Base-by-base conservation (phyloP, 1,284 basidiomycete species). In the Heterobasidion occidentale region DNA sequence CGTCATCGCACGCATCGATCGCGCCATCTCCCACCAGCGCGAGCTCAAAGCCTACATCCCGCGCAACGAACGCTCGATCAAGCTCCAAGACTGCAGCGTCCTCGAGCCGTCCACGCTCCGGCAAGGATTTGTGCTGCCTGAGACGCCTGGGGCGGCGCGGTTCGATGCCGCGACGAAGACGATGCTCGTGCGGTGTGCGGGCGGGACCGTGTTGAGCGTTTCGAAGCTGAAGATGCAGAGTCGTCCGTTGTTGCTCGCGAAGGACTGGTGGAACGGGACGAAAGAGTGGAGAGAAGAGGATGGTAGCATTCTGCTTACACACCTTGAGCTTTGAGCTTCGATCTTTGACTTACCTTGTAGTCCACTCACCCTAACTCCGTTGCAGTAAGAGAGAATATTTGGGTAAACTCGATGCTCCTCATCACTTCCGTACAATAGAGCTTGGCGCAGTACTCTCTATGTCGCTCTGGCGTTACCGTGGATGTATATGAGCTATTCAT, bases 11-110 rank as follows among this genome's bases (percentile, higher is more conserved):
- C 71, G 80, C 38, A 72, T 82, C 7, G 77, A 87, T 64, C 76
- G 84, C n/a, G 92, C 82, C 0, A 80, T 94, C 46, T 77, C 77
- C 11, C 89, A 93, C n/a, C 59, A 76, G 79, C 74, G 77, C 60
- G 74, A 77, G 7, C 65, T 84, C n/a, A 72, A 70, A 9, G 72
- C 74, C 0, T 71, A 69, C 54, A 67, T 82, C 12, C 69, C 71
- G 12, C 71, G 72, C 17, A 71, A 71, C 3, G 75, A 75, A 54
- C 71, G 74, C 5, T 67, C 70, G 0, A 58, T 80, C 0, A 81
- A 84, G 59, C 67, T 84, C 9, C 75, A 78, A 59, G 64, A 70
- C 0, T 70, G 70, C 1, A 63, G 67, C 4, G 66, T 75, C 12
- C 61, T 56, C 19, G 33, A 8, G 2, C 3, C n/a, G 12, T 48